Base-by-base conservation (phyloP, 192 early-diverging fungal genomes). In the Dissophora ornata region DNA sequence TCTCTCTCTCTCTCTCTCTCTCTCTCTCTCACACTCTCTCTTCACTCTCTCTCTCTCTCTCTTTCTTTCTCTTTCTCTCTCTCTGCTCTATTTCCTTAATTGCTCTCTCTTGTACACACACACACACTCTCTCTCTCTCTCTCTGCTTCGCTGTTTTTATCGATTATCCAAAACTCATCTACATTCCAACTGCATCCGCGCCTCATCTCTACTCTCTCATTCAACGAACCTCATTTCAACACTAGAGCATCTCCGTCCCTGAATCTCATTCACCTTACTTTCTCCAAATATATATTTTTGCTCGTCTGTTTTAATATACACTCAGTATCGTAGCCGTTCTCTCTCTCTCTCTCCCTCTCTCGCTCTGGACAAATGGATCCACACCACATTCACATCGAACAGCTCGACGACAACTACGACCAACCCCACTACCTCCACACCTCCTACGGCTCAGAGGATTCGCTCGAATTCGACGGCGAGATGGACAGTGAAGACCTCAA, bases 311-410 rank as follows among this genome's bases (percentile, higher is more conserved):
- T n/a, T n/a, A n/a, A n/a, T n/a, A n/a, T n/a, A n/a, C n/a, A n/a
- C n/a, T n/a, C n/a, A n/a, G n/a, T n/a, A n/a, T n/a, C n/a, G n/a
- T n/a, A n/a, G n/a, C n/a, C n/a, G n/a, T n/a, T n/a, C n/a, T n/a
- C n/a, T n/a, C n/a, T n/a, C n/a, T n/a, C n/a, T n/a, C n/a, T n/a
- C n/a, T n/a, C n/a, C n/a, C n/a, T n/a, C n/a, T n/a, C n/a, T n/a
- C n/a, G n/a, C n/a, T n/a, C n/a, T n/a, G n/a, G n/a, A 38, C 36
- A 38, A 38, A 30, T 54, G n/a, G 19, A 32, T 47, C 28, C 41
- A 46, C 57, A 29, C 44, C 47, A 68, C 34, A 58, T 58, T 11
- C 64, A 67, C 8, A 68, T 68, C 45, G 56, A 58, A 12, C 55
- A 58, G 6, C 55, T 68, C 19, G 53, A 58, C 25, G 66, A 68